A percentile compares a stretch with the other conserved stretches of the same genome.
These are phyloP conservation scores for Xerocomus brunneocitrinus DNA, from an alignment of 768 basidiomycete genomes.

Conservation along the genomic window DNA sequence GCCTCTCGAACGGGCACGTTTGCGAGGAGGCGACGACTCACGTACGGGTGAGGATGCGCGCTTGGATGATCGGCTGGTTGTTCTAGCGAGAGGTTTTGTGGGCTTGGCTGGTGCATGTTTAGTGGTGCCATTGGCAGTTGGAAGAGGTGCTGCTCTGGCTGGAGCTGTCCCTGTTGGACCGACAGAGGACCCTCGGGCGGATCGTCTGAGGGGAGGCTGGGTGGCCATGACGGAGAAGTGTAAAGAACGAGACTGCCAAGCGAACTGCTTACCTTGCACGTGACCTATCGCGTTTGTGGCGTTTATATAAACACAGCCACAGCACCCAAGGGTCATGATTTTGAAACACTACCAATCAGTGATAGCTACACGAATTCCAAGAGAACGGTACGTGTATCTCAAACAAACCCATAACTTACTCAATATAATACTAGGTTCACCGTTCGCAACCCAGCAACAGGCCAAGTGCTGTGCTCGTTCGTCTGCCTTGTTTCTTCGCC, in stretches of 20 bases:
- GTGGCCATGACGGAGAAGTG: constrained; percentile 22
- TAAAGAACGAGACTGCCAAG: not conserved
- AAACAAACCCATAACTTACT: not conserved
- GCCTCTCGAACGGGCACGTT: constrained; percentile 41
- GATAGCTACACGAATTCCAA: not conserved
- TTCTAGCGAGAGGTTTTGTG: constrained; percentile 25
- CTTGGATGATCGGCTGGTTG: constrained; percentile 34
- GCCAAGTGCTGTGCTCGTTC: constrained; percentile 54
- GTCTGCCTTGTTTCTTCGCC: constrained; percentile 18
- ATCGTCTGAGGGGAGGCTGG: constrained; percentile 43
- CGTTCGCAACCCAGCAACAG: constrained; percentile 67
- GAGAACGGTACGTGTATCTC: constrained; percentile 6
- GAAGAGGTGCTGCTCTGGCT: constrained; percentile 29
- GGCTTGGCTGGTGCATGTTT: constrained; percentile 36
- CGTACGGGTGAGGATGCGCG: constrained; percentile 48
- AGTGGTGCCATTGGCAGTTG: constrained; percentile 23
- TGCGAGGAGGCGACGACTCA: constrained; percentile 44
- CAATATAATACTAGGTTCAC: constrained; percentile 38
- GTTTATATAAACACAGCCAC: constrained; percentile 17
- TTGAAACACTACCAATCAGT: constrained; percentile 8
- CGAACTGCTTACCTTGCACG: constrained; percentile 10
- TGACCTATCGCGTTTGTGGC: constrained; percentile 27
- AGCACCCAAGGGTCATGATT: constrained; percentile 2
- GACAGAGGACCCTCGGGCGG: constrained; percentile 47
- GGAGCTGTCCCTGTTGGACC: constrained; percentile 31